Conservation (phyloP, 176 grass and related monocot species). For the Zoysia pacifica region DNA sequence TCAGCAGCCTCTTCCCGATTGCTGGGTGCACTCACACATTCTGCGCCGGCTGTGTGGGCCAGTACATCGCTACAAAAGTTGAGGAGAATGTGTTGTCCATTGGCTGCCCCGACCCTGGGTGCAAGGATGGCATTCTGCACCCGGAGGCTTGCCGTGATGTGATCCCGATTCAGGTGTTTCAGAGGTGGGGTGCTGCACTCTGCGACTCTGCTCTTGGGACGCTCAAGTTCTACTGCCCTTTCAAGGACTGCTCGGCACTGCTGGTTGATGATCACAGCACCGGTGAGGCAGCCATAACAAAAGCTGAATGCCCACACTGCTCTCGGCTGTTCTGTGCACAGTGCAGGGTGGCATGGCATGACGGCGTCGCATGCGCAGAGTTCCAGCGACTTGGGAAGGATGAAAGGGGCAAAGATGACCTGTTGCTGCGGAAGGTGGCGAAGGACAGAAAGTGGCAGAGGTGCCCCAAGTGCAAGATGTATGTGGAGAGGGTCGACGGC, state of each 20-base stretch:
- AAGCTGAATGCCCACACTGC: constrained; percentile 65
- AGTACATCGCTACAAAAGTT: constrained; percentile 56
- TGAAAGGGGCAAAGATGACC: constrained; percentile 51
- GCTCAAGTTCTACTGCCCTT: constrained; percentile 69
- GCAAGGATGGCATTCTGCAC: constrained; percentile 45
- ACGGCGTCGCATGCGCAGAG: constrained; percentile 46
- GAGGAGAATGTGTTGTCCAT: constrained; percentile 50
- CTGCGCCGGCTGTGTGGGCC: constrained; percentile 60
- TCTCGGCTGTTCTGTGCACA: constrained; percentile 57
- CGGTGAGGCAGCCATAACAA: constrained; percentile 12
- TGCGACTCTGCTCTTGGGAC: constrained; percentile 48
- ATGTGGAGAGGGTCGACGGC: constrained; percentile 64
- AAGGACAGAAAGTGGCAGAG: constrained; percentile 67
- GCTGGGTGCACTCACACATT: constrained; percentile 52
- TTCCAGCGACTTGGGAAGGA: constrained; percentile 49
- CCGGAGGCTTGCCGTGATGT: constrained; percentile 49
- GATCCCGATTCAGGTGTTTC: constrained; percentile 40
- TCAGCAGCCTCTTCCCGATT: constrained; percentile 40
- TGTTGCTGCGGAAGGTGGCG: constrained; percentile 60
- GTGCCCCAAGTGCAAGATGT: constrained; percentile 79
- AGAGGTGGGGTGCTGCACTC: constrained; percentile 53
- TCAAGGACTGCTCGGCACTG: constrained; percentile 59
- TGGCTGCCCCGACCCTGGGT: constrained; percentile 47
- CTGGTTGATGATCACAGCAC: constrained; percentile 44
- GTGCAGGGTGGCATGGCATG: constrained; percentile 82